Conservation (phyloP, 805 yeast genomes). For the Suhomyces prunicola region DNA sequence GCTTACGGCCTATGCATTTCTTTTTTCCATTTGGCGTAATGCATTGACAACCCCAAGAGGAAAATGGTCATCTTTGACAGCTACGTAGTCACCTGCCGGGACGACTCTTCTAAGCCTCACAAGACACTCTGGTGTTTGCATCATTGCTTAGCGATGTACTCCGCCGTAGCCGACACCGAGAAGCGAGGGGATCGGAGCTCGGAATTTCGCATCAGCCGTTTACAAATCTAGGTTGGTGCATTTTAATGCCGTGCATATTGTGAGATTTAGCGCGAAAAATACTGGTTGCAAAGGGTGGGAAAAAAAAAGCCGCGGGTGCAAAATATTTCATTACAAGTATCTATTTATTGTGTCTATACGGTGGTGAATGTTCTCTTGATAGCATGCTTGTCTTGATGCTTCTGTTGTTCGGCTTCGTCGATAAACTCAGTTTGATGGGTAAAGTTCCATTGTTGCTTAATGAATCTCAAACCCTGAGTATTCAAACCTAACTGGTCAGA, state of each 20-base stretch:
- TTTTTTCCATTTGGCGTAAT: neutral
- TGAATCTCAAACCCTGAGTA: conserved; percentile 72
- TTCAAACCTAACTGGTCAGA: conserved; percentile 74
- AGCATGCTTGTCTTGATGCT: conserved; percentile 51
- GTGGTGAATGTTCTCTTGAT: conserved; percentile 76
- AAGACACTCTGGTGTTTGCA: neutral
- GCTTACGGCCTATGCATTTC: neutral
- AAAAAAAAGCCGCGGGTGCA: neutral
- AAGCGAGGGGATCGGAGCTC: neutral
- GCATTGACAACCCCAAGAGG: neutral
- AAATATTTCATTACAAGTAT: neutral
- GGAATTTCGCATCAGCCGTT: neutral
- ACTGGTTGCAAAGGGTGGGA: neutral
- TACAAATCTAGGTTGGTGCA: neutral
- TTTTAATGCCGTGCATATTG: neutral
- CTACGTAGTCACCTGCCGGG: neutral
- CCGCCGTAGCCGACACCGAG: neutral
- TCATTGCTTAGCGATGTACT: neutral
- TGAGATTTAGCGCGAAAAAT: neutral
- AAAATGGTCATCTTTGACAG: neutral
- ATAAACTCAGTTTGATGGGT: conserved; percentile 70
- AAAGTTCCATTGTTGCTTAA: conserved; percentile 75
- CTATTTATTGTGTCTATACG: conserved; percentile 16
- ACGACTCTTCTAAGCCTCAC: neutral
- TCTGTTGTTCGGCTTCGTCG: conserved; percentile 60